These are phyloP conservation scores for Leishmania aethiopica DNA, from an alignment of 208 protist genomes.

Conservation along the genomic window DNA sequence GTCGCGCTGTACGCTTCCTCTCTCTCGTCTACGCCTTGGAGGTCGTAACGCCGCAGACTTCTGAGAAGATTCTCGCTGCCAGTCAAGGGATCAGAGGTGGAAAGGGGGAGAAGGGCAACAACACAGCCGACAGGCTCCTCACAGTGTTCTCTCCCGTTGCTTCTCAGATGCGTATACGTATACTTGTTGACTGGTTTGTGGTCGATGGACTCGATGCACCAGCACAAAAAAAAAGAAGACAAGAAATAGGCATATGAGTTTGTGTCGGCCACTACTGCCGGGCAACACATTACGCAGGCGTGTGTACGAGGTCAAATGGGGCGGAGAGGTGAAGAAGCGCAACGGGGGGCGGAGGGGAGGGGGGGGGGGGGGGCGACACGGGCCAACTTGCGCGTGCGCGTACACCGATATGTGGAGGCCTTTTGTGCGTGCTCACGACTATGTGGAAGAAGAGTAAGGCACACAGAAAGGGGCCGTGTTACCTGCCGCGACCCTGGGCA, in stretches of 20 bases:
- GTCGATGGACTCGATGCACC: neutral
- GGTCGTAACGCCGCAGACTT: neutral
- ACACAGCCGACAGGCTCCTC: neutral
- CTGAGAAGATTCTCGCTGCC: neutral
- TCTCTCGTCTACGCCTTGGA: neutral
- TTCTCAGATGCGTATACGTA: neutral
- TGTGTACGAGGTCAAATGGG: neutral
- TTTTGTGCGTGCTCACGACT: neutral
- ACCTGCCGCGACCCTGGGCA: neutral
- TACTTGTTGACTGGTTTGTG: neutral
- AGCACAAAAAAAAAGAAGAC: neutral
- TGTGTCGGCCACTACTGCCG: neutral
- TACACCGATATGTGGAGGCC: neutral
- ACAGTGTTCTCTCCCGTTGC: neutral
- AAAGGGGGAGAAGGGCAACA: neutral
- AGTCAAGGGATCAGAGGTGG: neutral
- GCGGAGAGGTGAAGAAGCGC: neutral
- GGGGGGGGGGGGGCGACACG: neutral
- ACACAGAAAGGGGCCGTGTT: neutral
- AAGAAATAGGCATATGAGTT: neutral
- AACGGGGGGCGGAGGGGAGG: neutral
- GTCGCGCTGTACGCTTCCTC: neutral
- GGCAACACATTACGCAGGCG: neutral
- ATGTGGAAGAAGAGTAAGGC: neutral
- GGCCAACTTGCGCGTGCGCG: neutral